phyloP scores from a whole-genome alignment of 2,329 filamentous ascomycete genomes.

The Aureobasidium zeae region DNA sequence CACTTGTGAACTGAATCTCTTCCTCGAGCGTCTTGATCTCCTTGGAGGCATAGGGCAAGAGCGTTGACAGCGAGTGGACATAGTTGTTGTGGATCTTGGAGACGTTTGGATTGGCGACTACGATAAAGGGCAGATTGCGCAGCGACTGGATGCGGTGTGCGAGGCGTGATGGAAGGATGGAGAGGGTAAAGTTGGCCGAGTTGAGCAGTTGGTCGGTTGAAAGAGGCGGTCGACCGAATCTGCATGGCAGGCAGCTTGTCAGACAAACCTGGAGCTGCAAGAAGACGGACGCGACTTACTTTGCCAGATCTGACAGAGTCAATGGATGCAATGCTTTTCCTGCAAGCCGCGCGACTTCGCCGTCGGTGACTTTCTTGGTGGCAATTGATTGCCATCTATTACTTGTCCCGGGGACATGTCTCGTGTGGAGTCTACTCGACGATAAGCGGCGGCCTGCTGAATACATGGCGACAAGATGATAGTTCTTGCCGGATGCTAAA shows the following conservation, averaged over 20 bases:
- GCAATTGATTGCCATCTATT: no score
- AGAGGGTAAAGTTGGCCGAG: conserved; percentile 92
- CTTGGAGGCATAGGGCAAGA: conserved; percentile 72
- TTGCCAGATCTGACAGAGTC: conserved; percentile 80
- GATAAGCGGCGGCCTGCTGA: neutral
- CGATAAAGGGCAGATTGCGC: conserved; percentile 90
- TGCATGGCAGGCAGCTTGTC: conserved; percentile 23
- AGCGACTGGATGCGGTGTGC: conserved; percentile 90
- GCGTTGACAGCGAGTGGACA: conserved; percentile 79
- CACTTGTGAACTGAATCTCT: conserved; percentile 83
- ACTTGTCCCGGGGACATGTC: no score
- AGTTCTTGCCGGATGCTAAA: no score
- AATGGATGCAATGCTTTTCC: conserved; percentile 69
- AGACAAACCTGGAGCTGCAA: neutral
- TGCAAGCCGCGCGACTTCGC: conserved; percentile 70
- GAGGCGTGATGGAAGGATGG: conserved; percentile 80
- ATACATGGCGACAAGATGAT: no score
- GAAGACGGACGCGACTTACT: conserved; percentile 44
- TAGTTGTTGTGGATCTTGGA: conserved; percentile 95
- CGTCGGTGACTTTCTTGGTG: conserved; percentile 49
- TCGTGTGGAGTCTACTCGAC: no score
- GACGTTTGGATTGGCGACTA: conserved; percentile 95
- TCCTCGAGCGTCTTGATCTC: conserved; percentile 71
- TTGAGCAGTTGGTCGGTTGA: conserved; percentile 70
- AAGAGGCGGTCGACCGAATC: conserved; percentile 74